Evolutionary conservation across 805 yeast genomes (phyloP).

Genomic region (Hemisphaericaspora nanyangensis): DNA sequence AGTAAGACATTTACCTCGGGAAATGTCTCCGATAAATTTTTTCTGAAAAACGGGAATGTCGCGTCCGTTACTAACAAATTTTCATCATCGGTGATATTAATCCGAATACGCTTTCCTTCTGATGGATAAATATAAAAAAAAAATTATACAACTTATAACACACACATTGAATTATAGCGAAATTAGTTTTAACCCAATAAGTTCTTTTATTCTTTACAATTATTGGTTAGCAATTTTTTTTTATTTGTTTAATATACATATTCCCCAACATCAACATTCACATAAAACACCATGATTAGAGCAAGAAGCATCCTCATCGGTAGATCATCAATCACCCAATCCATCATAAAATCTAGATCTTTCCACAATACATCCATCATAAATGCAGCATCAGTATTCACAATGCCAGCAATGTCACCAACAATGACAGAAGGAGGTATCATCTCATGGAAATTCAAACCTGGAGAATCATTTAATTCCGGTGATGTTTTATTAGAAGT

Average conservation of each 20-base stretch:
- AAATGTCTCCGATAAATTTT: neutral
- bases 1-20: neutral
- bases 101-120: no score
- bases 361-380: slow-evolving; percentile 5
- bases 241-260: no score
- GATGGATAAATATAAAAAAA: no score
- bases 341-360: neutral
- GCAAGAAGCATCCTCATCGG: neutral
- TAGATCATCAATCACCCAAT: neutral
- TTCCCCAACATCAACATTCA: neutral
- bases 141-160: no score
- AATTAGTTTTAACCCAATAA: neutral
- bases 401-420: slow-evolving; percentile 99
- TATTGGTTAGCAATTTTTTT: no score
- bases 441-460: slow-evolving; percentile 80
- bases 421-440: slow-evolving; percentile 97
- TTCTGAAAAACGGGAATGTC: neutral
- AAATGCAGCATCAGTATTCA: slow-evolving; percentile 49
- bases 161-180: neutral
- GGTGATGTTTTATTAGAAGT: slow-evolving; percentile 84
- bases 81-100: neutral
- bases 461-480: slow-evolving; percentile 62
- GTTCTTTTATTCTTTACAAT: no score
- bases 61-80: neutral
- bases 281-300: neutral